Evolutionary conservation across 2,329 filamentous ascomycete species (phyloP).

Genomic region (Sarocladium kiliense): DNA sequence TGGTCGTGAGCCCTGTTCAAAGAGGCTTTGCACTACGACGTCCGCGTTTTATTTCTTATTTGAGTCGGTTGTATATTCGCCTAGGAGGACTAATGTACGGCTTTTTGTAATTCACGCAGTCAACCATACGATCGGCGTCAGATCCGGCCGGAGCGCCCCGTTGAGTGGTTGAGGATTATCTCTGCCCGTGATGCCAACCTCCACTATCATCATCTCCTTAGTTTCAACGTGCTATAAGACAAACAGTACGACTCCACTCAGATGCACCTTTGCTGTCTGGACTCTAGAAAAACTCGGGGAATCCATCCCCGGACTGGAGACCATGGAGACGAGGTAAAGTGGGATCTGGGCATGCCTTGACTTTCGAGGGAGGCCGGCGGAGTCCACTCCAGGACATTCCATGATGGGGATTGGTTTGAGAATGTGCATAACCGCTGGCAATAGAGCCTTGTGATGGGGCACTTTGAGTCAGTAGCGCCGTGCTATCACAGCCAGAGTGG

Average conservation of each 20-base stretch:
- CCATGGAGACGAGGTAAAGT: neutral
- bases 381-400: neutral
- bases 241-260: neutral
- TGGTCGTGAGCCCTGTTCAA: neutral
- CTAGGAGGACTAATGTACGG: too few species aligned
- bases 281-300: neutral
- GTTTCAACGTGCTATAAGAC: too few species aligned
- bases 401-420: neutral
- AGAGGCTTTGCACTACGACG: neutral
- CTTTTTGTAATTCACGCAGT: too few species aligned
- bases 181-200: too few species aligned
- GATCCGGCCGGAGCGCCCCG: too few species aligned
- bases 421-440: neutral
- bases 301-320: constrained; percentile 6
- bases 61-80: too few species aligned
- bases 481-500: neutral
- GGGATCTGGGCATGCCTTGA: neutral
- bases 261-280: neutral
- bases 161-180: too few species aligned
- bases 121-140: too few species aligned
- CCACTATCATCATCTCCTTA: too few species aligned
- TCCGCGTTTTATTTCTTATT: too few species aligned
- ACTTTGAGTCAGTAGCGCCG: neutral
- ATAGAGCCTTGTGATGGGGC: neutral
- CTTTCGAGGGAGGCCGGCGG: neutral